Evolutionary conservation across 2,329 filamentous ascomycete genomes (phyloP).

Genomic region (Fusarium succisae): DNA sequence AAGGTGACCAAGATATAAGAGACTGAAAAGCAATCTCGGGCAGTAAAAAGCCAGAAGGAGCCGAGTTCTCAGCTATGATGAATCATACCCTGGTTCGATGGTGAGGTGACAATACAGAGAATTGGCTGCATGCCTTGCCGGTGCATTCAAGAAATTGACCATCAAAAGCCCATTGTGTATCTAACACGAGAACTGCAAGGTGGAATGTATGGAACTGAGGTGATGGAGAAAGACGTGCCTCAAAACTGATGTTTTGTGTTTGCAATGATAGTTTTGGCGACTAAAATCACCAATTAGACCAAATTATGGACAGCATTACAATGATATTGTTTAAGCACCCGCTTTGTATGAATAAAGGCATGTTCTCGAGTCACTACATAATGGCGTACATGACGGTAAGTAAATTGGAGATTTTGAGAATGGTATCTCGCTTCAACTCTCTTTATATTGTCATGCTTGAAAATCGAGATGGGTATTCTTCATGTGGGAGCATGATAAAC

Average conservation of each 20-base stretch:
- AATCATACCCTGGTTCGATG: neutral
- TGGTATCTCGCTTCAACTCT: neutral
- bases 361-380: neutral
- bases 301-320: neutral
- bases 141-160: neutral
- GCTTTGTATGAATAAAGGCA: neutral
- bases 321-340: no score
- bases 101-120: neutral
- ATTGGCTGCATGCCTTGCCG: no score
- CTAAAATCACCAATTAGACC: no score
- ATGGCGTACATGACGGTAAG: neutral
- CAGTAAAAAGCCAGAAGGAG: neutral
- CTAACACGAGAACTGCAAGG: neutral
- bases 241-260: neutral
- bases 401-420: no score
- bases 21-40: neutral
- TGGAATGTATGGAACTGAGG: neutral
- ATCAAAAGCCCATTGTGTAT: neutral
- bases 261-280: neutral
- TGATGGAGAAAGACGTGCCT: neutral
- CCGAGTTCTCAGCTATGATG: no score
- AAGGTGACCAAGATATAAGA: neutral
- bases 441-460: neutral
- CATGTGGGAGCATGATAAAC: neutral
- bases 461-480: neutral